Evolutionary conservation across 2,329 filamentous ascomycete genomes (phyloP).

Genomic region (Ceratocystis alfenasii): DNA sequence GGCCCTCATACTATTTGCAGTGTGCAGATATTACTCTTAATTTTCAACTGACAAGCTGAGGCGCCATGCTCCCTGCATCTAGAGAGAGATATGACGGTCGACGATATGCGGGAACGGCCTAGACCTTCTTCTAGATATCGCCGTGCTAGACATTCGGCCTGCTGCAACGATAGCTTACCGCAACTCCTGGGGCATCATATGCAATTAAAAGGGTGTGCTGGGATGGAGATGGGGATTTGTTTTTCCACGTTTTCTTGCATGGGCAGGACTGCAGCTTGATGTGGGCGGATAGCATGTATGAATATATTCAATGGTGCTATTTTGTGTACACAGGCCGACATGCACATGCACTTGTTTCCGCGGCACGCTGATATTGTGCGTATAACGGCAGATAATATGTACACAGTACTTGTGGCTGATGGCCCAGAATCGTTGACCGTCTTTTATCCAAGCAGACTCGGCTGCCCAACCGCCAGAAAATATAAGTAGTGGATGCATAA

Average conservation of each 20-base stretch:
- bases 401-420: background rate
- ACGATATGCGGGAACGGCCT: too few relatives aligned
- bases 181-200: background rate
- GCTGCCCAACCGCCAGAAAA: background rate
- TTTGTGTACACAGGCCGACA: background rate
- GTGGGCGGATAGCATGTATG: background rate
- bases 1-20: background rate
- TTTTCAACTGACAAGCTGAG: too few relatives aligned
- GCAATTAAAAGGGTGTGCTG: background rate
- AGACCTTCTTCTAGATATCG: too few relatives aligned
- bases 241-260: conserved; percentile 1
- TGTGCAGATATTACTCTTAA: background rate
- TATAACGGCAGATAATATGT: background rate
- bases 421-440: background rate
- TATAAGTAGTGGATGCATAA: background rate
- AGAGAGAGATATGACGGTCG: background rate
- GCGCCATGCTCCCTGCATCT: too few relatives aligned
- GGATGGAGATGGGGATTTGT: background rate
- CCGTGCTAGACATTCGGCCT: too few relatives aligned
- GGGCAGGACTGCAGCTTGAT: background rate
- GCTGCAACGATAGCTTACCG: background rate
- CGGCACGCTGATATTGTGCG: background rate
- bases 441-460: background rate
- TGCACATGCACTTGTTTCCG: background rate
- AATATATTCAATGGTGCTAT: background rate